Percentiles rank a stretch among this genome's conserved stretches.
Evolutionary conservation across 2,329 filamentous ascomycete species (phyloP).

Genomic region (Trematosphaeria pertusa): DNA sequence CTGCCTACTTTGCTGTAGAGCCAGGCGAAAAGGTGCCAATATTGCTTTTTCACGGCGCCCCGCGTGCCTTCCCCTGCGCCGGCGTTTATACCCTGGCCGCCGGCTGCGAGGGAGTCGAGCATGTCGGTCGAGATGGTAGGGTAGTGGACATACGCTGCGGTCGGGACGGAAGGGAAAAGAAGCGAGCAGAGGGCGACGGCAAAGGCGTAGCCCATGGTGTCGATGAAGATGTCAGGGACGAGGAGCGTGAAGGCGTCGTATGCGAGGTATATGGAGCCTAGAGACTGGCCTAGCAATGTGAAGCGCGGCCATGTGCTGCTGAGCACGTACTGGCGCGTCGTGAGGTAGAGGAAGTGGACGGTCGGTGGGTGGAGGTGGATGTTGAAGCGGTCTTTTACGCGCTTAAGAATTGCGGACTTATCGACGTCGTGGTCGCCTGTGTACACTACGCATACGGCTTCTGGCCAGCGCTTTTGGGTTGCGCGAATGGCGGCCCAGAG

Average conservation of each 20-base stretch:
- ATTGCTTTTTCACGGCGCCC: constrained; percentile 75
- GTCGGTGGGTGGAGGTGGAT: constrained; percentile 85
- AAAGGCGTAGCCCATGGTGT: constrained; percentile 99
- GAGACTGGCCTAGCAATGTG: constrained; percentile 90
- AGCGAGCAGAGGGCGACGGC: constrained; percentile 81
- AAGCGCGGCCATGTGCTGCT: constrained; percentile 89
- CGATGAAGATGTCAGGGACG: constrained; percentile 91
- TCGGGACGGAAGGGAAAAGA: constrained; percentile 81
- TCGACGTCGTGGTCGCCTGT: constrained; percentile 91
- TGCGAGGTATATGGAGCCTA: constrained; percentile 85
- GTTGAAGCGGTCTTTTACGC: constrained; percentile 86
- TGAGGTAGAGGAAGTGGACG: constrained; percentile 88
- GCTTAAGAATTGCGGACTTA: constrained; percentile 78
- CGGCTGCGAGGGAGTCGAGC: constrained; percentile 73
- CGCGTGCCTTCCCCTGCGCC: constrained; percentile 77
- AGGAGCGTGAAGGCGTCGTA: constrained; percentile 94
- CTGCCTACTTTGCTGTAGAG: constrained; percentile 84
- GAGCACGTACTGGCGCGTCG: constrained; percentile 84
- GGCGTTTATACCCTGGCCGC: constrained; percentile 77
- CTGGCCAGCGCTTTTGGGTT: constrained; percentile 87
- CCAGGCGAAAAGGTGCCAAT: constrained; percentile 86
- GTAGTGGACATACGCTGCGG: constrained; percentile 95
- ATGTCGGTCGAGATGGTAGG: constrained; percentile 98
- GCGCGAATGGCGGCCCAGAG: constrained; percentile 94
- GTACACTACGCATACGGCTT: constrained; percentile 89